These are phyloP conservation scores for Oemleria cerasiformis DNA, from an alignment of 306 rosid species.

Conservation along the genomic window DNA sequence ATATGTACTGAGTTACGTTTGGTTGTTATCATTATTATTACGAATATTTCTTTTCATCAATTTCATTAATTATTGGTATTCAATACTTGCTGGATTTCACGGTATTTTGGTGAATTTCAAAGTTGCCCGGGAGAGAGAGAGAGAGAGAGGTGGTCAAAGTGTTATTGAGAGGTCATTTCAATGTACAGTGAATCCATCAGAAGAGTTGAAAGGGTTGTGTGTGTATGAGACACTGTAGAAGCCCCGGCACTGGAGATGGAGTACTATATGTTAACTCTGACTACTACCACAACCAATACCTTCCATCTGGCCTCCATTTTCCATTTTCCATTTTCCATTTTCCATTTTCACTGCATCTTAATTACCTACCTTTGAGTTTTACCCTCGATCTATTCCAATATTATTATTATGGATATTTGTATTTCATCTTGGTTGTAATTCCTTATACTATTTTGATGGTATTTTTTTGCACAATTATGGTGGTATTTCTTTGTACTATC, in stretches of 20 bases:
- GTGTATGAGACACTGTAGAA: slow-evolving; percentile 33
- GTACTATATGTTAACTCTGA: no score
- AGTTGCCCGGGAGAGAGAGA: slow-evolving; percentile 7
- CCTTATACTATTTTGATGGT: slow-evolving; percentile 14
- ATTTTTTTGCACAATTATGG: neutral
- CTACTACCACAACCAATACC: slow-evolving; percentile 17
- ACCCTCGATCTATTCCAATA: slow-evolving; percentile 28
- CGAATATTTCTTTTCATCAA: no score
- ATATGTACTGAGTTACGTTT: no score
- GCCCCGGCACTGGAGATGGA: neutral
- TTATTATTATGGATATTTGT: slow-evolving; percentile 24
- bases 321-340: slow-evolving; percentile 45
- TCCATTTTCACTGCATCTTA: slow-evolving; percentile 26
- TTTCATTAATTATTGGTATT: no score
- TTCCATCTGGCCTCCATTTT: slow-evolving; percentile 33
- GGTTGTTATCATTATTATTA: no score
- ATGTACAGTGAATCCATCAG: slow-evolving; percentile 52
- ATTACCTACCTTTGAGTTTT: no score
- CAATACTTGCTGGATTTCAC: no score
- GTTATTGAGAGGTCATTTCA: slow-evolving; percentile 62
- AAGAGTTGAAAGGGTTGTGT: slow-evolving; percentile 8
- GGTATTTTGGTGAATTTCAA: slow-evolving; percentile 14
- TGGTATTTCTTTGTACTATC: no score
- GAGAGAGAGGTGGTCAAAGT: slow-evolving; percentile 37
- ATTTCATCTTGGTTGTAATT: no score